Base-by-base conservation (phyloP, 371 early-diverging fungal genomes). In the Haplosporangium sp. region DNA sequence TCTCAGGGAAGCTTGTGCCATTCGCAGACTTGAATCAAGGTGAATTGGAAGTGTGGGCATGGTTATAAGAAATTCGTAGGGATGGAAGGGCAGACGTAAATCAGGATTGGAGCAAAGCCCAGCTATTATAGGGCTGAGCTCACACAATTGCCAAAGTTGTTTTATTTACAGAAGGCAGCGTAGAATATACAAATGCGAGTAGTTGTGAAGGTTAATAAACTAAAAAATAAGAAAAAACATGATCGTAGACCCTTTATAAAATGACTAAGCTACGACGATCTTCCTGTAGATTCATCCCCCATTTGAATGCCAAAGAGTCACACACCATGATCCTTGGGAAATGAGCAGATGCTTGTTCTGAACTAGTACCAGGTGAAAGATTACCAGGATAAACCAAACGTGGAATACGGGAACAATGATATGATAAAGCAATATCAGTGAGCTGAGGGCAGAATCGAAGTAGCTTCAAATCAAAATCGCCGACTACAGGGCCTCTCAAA, bases 61-160 rank as follows among this genome's bases (percentile, higher is more conserved):
- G 71, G 74, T 71, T 79, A 3, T 75, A 79, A 17, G 81, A 75
- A 2, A 47, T 79, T 40, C 72, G 74, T 34, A 47, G 81, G 35
- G 72, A 74, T 47, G 81, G 81, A 13, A 67, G 69, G 17, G 68
- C 69, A 11, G 81, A 74, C 55, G 61, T 35, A 20, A 68, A 10
- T 27, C 45, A 48, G 9, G 35, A 68, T 59, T 74, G 75, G 81
- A 67, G 55, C 27, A 58, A 63, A 15, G 47, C 52, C 20, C 50
- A 27, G 27, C 63, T 76, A 11, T 34, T 76, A 6, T 71, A 66
- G 50, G 8, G 19, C 8, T 20, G 42, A 1, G 48, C 13, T 10
- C 9, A 27, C 27, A 27, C 27, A 11, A 6, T 44, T 27, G 5
- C n/a, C 52, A n/a, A 47, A 13, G 34, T 34, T 62, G 11, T 34